Evolutionary conservation across 176 grass and related monocot species (phyloP).

Genomic region (Melocanna baccifera): DNA sequence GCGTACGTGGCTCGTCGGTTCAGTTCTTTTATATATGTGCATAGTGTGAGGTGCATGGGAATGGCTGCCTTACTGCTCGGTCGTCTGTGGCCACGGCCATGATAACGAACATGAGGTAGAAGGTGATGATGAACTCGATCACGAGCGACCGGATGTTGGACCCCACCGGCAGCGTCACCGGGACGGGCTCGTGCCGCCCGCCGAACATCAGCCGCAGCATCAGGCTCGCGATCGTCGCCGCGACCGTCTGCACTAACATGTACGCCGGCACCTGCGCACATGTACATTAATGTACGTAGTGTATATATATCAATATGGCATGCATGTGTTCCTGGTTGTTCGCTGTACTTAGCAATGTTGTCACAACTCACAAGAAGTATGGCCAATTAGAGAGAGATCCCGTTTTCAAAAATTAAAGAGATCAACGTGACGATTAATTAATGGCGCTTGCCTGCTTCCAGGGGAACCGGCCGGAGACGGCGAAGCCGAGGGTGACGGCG

Average conservation of each 20-base stretch:
- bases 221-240: slow-evolving; percentile 39
- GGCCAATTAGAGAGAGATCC: neutral
- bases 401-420: too few species aligned
- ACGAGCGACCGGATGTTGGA: slow-evolving; percentile 54
- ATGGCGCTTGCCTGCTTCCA: slow-evolving; percentile 47
- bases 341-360: neutral
- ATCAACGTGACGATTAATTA: neutral
- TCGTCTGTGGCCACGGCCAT: slow-evolving; percentile 68
- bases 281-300: neutral
- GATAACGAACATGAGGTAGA: slow-evolving; percentile 87
- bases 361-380: too few species aligned
- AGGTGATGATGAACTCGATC: slow-evolving; percentile 70
- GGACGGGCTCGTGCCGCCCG: slow-evolving; percentile 3
- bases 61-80: slow-evolving; percentile 28
- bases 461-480: slow-evolving; percentile 55
- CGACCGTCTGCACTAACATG: slow-evolving; percentile 36
- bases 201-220: slow-evolving; percentile 61
- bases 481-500: slow-evolving; percentile 74
- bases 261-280: slow-evolving; percentile 54
- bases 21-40: too few species aligned
- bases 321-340: neutral
- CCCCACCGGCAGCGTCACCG: slow-evolving; percentile 32
- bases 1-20: neutral
- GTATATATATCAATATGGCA: neutral
- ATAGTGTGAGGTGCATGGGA: neutral